Base-by-base conservation (phyloP, 1,139 yeast genomes). In the Geotrichum klebahnii region DNA sequence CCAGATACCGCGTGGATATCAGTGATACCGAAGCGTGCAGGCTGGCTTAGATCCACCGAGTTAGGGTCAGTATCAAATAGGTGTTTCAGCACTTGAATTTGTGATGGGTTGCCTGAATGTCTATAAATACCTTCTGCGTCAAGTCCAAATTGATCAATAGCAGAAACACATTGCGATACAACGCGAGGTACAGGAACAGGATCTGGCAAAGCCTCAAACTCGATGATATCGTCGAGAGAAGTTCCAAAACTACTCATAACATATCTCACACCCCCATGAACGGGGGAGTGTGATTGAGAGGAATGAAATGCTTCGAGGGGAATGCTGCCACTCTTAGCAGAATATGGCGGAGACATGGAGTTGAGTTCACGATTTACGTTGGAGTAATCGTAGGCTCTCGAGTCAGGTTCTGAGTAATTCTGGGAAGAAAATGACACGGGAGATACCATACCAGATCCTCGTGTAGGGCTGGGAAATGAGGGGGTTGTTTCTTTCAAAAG, bases 111-210 rank as follows among this genome's bases (percentile, higher is more conserved):
- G 0, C 97, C 96, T 53, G 86, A 81, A 40, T 89, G 81, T 48
- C 97, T 75, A 65, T 92, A 92, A 31, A 92, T 82, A 0, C 97
- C 97, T 64, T 89, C 97, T 39, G 85, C 74, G 48, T 86, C 83
- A 40, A 85, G 67, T 1, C 98, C 98, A 65, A 84, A 81, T 35
- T 76, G 75, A 65, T 92, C 97, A 41, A 92, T 80, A 6, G 90
- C 84, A 57, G 84, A 84, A 49, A 90, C 84, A 72, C 97, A 90
- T 62, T 84, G 87, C 58, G 84, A 82, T 8, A 90, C 97, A 44
- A 90, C 78, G n/a, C 86, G 76, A 1, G 98, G 97, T 2, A 90
- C 96, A 2, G 54, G 52, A 14, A 47, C 28, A 5, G 50, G 50
- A 14, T 43, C 51, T 1, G 54, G 54, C 58, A 87, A 95, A 48